Evolutionary conservation across 306 rosid species (phyloP), one percentile per base, ranked within the genome.

Genomic region (Cucurbita moschata): DNA sequence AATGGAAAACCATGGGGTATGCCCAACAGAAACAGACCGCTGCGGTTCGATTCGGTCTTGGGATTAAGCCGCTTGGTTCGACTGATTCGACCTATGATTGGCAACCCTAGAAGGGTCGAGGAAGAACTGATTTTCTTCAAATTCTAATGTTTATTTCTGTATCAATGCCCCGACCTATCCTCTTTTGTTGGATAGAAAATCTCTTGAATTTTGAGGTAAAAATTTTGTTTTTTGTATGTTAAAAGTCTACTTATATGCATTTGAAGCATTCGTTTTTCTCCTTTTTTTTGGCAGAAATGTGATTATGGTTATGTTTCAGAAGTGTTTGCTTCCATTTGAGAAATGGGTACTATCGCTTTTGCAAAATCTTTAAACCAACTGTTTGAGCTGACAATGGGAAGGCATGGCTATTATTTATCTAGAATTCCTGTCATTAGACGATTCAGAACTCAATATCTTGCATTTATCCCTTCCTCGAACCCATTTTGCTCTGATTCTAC

Each of bases 401-500:
- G 40, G 52, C 80, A 76, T 60, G 67, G 68, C 62, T 38, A 10
- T 66, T 76, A 69, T 64, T 81, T 81, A 73, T 82, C 80, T 60
- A 81, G 77, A 40, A 63, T 67, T 50, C 65, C 37, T 37, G 43
- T 64, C 75, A 8, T 73, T 64, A 16, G n/a, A 54, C 40, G 26
- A 49, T 72, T 37, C 79, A 63, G 54, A 67, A 26, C 40, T 40
- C 76, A 68, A 69, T 70, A 21, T 43, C 39, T 67, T 75, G 43
- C 53, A 50, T 72, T 77, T 49, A 56, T 76, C 58, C 69, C 81
- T 30, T 40, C 35, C 16, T 70, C 74, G 30, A 64, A 12, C 6
- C 71, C 65, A 18, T 80, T 82, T 79, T 84, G 81, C 74, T 80
- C 90, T 12, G 77, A 53, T 64, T 54, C 85, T n/a, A 57, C 56